These are phyloP conservation scores for Chlorella sp. DNA, from an alignment of 139 green algal species.

Conservation along the genomic window DNA sequence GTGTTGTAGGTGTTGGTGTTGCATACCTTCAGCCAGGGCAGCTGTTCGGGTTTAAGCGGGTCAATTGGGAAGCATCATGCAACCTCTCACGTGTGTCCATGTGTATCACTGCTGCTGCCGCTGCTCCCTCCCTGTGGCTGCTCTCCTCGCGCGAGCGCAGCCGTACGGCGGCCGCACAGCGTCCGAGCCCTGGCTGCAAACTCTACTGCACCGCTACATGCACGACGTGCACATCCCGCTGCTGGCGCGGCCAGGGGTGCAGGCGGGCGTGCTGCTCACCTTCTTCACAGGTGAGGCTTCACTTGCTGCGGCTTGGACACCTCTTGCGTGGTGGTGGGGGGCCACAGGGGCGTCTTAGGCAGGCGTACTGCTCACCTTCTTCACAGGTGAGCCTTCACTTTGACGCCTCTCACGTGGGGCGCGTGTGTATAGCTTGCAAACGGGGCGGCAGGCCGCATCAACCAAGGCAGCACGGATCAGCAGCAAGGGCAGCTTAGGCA, in stretches of 20 bases:
- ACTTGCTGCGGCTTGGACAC: background rate
- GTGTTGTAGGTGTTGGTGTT: too few relatives aligned
- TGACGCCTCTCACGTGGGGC: background rate
- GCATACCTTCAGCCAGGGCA: too few relatives aligned
- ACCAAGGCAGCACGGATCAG: background rate
- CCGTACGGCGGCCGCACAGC: background rate
- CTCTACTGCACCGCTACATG: constrained; percentile 47
- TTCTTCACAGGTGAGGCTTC: background rate
- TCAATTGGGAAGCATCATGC: too few relatives aligned
- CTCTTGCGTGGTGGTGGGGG: background rate
- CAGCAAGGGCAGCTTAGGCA: background rate
- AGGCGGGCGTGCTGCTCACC: constrained; percentile 41
- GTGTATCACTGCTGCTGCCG: too few relatives aligned
- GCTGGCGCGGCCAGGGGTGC: constrained; percentile 35
- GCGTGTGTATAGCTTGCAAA: background rate
- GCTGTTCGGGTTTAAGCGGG: too few relatives aligned
- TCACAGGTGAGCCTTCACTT: background rate
- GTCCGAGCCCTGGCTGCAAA: constrained; percentile 2
- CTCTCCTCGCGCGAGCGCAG: too few relatives aligned
- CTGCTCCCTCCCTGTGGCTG: too few relatives aligned
- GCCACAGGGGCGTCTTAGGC: background rate
- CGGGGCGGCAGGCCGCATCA: background rate
- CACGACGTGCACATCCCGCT: constrained; percentile 48
- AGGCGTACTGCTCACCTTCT: background rate
- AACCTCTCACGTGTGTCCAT: too few relatives aligned